Conservation (phyloP, 2,329 filamentous ascomycete genomes). For the Didymellaceae sp. region DNA sequence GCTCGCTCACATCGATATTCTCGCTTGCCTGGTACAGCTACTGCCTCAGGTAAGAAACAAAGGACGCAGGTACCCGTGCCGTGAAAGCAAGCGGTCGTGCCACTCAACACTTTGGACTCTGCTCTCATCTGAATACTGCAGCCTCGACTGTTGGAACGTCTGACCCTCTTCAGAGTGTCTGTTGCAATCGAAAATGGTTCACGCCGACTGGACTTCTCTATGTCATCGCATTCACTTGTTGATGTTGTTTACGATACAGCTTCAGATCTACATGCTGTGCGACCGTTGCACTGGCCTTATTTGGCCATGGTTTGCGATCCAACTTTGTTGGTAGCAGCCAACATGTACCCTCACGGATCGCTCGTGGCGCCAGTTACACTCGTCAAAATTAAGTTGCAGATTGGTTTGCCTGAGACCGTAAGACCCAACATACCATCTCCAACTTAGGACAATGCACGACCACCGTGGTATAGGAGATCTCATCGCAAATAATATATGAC, state of each 20-base stretch:
- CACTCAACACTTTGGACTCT: no score
- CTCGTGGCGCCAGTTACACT: slow-evolving; percentile 25
- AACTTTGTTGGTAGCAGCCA: slow-evolving; percentile 12
- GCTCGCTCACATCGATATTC: slow-evolving; percentile 1
- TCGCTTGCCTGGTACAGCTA: neutral
- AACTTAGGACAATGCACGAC: neutral
- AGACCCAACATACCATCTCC: slow-evolving; percentile 24
- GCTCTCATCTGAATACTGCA: no score
- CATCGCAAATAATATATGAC: neutral
- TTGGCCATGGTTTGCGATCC: slow-evolving; percentile 16
- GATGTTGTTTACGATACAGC: neutral
- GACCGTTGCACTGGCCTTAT: slow-evolving; percentile 14
- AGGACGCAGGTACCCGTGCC: slow-evolving; percentile 7
- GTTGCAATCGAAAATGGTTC: no score
- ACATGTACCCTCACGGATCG: slow-evolving; percentile 10
- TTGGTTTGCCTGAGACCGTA: slow-evolving; percentile 18
- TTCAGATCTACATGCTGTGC: slow-evolving; percentile 3
- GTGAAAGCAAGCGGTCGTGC: neutral
- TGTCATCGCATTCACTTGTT: neutral
- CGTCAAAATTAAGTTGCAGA: slow-evolving; percentile 8
- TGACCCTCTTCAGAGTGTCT: no score
- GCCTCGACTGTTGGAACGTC: no score
- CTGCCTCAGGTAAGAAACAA: neutral
- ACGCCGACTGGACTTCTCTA: no score
- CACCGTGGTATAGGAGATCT: neutral